phyloP scores from a whole-genome alignment of 257 asterid genomes.

The Mitragyna speciosa region DNA sequence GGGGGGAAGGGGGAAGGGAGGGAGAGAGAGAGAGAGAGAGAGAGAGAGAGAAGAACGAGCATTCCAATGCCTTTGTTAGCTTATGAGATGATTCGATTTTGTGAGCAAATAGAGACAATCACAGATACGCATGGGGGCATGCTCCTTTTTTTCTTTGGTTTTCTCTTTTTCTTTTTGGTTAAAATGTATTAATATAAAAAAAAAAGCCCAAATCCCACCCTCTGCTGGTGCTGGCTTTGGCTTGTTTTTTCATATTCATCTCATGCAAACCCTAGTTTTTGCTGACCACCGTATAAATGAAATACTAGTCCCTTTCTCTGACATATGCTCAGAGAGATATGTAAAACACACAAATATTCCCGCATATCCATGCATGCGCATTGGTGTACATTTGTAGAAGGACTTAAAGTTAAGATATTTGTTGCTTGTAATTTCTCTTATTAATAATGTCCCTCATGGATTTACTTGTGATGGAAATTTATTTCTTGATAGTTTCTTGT shows the following conservation, averaged over 20 bases:
- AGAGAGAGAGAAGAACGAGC: slow-evolving; percentile 29
- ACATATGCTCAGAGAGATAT: background rate
- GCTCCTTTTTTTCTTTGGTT: background rate
- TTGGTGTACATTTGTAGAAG: background rate
- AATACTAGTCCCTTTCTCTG: background rate
- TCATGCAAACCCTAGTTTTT: slow-evolving; percentile 30
- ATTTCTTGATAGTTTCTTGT: too few species aligned
- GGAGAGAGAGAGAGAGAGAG: slow-evolving; percentile 18
- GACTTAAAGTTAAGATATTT: too few species aligned
- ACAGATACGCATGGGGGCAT: slow-evolving; percentile 25
- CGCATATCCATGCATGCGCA: background rate
- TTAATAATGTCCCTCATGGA: too few species aligned
- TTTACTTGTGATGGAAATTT: too few species aligned
- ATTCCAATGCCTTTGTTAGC: slow-evolving; percentile 33
- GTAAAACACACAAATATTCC: background rate
- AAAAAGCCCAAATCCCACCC: slow-evolving; percentile 20
- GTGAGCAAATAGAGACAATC: slow-evolving; percentile 15
- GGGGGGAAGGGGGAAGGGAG: too few species aligned
- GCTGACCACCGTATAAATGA: background rate
- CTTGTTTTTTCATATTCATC: background rate
- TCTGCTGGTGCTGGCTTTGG: slow-evolving; percentile 4
- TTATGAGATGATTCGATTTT: slow-evolving; percentile 25
- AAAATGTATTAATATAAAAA: background rate
- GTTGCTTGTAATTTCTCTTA: background rate
- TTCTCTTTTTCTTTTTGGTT: background rate